Evolutionary conservation across 371 early-diverging fungal genomes (phyloP), one percentile per base, ranked within the genome.

Genomic region (Syncephalis fuscata): DNA sequence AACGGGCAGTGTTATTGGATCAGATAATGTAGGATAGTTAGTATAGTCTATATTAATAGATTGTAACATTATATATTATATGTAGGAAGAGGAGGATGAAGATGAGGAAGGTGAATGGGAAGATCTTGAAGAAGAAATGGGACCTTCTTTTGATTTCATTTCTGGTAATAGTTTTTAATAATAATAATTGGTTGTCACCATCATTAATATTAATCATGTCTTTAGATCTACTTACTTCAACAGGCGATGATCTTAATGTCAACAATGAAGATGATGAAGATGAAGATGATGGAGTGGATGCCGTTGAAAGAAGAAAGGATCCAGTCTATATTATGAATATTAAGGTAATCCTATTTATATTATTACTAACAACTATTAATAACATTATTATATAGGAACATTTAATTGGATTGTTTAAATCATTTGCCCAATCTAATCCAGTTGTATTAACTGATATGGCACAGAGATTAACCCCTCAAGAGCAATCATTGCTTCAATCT

Each of bases 21-120:
- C 32, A 11, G 32, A 32, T 7, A 11, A 32, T 32, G 32, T 32
- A 32, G 11, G 54, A 50, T 21, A 16, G 22, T 19, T 32, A 16
- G 32, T 37, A 50, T 44, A 50, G 36, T 32, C 0, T 45, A 39
- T 23, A 47, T 50, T 39, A 40, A 36, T 42, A 25, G 48, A 48
- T 32, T 15, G 40, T 23, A 50, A 50, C n/a, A n/a, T n/a, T n/a
- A n/a, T n/a, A 17, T 50, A 51, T 26, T 51, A 50, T 17, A 67
- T 66, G 1, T 58, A 61, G 42, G 60, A 55, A 1, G 69, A 66
- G 32, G 58, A 60, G 9, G 69, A 65, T 1, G 76, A 65, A 24
- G 60, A 56, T 14, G 78, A 65, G 16, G 72, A 59, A 14, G 66
- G 62, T 21, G 80, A 73, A 21, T 74, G 74, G 74, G 80, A 78